Conservation (phyloP, 75 land plant species). For the Cunninghamia lanceolata region DNA sequence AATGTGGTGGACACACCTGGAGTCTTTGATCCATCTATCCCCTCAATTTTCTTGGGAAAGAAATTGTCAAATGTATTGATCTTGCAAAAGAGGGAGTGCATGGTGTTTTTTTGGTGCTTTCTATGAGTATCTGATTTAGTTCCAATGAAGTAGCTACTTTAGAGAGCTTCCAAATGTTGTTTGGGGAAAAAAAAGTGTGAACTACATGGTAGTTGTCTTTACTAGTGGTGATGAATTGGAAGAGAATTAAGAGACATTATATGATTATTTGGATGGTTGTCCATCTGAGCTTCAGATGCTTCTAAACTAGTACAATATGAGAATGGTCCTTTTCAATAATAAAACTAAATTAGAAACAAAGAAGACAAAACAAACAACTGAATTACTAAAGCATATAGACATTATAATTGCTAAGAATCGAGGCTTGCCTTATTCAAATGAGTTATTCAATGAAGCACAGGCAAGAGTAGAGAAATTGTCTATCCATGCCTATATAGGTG, state of each 20-base stretch:
- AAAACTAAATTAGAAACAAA: not conserved
- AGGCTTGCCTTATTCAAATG: slow-evolving; percentile 58
- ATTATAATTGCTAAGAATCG: slow-evolving; percentile 36
- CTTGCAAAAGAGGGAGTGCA: slow-evolving; percentile 46
- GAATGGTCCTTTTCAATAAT: not conserved
- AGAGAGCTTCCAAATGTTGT: slow-evolving; percentile 33
- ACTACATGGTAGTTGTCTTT: slow-evolving; percentile 42
- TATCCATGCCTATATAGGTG: no score
- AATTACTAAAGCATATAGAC: slow-evolving; percentile 57
- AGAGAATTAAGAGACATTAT: slow-evolving; percentile 31
- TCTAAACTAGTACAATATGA: not conserved
- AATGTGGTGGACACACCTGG: slow-evolving; percentile 90
- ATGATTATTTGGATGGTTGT: slow-evolving; percentile 23
- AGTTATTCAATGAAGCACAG: slow-evolving; percentile 56
- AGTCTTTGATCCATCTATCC: slow-evolving; percentile 29
- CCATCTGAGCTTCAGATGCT: not conserved
- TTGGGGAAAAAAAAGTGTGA: slow-evolving; percentile 40
- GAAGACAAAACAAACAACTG: slow-evolving; percentile 32
- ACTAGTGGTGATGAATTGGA: slow-evolving; percentile 49
- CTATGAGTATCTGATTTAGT: slow-evolving; percentile 38
- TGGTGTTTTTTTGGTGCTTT: slow-evolving; percentile 35
- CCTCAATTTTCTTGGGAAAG: slow-evolving; percentile 32
- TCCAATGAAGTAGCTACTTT: slow-evolving; percentile 34
- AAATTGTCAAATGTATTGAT: slow-evolving; percentile 39
- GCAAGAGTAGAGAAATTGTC: no score